These are phyloP conservation scores for Colletotrichum caudatum DNA, from an alignment of 2,329 filamentous ascomycete species.

Conservation along the genomic window DNA sequence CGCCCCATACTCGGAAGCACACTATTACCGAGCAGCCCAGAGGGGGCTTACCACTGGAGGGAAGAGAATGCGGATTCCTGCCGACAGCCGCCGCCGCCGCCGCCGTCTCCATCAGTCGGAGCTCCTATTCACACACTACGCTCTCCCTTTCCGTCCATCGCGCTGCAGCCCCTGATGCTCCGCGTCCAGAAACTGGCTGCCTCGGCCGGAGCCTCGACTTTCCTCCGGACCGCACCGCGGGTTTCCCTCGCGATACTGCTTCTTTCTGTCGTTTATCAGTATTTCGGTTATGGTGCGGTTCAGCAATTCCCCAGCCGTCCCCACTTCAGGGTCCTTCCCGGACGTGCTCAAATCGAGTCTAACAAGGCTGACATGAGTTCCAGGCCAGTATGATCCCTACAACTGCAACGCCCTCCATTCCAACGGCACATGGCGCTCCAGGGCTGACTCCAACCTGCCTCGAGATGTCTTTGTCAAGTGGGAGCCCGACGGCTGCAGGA, in stretches of 20 bases:
- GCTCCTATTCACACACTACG: constrained; percentile 18
- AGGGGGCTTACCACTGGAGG: neutral
- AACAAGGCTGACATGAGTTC: constrained; percentile 11
- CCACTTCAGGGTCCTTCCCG: neutral
- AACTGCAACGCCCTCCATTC: constrained; percentile 65
- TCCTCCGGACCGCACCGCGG: constrained; percentile 22
- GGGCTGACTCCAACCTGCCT: constrained; percentile 47
- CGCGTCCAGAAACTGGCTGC: constrained; percentile 29
- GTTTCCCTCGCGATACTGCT: constrained; percentile 34
- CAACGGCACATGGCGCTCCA: constrained; percentile 62
- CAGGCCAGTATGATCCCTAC: constrained; percentile 57
- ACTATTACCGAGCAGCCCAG: neutral
- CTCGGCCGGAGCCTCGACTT: constrained; percentile 31
- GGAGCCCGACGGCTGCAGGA: constrained; percentile 71
- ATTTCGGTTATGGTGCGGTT: constrained; percentile 28
- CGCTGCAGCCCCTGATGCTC: constrained; percentile 23
- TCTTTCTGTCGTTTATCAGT: constrained; percentile 37
- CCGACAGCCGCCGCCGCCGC: constrained; percentile 16
- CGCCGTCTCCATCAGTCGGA: constrained; percentile 23
- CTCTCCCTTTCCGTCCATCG: constrained; percentile 6
- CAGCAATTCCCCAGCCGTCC: neutral
- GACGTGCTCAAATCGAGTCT: neutral
- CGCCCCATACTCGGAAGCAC: neutral
- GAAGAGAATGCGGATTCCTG: constrained; percentile 36
- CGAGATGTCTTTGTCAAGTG: constrained; percentile 58